These are phyloP conservation scores for Phytophthora sojae DNA, from an alignment of 352 stramenopile species.

Conservation along the genomic window DNA sequence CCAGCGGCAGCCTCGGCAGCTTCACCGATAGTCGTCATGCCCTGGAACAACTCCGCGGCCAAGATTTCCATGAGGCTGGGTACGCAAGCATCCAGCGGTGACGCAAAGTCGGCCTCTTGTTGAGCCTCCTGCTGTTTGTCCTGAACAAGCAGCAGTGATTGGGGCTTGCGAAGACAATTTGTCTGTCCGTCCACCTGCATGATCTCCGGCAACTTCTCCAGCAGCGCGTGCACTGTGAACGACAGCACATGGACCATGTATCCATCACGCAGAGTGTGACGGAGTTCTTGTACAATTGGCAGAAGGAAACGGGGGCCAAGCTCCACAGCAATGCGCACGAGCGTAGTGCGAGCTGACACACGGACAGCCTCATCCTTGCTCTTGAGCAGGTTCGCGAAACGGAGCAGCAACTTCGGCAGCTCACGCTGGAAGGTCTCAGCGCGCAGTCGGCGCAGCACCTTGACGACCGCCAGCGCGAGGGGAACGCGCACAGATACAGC, in stretches of 20 bases:
- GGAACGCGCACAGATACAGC: constrained; percentile 87
- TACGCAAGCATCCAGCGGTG: constrained; percentile 80
- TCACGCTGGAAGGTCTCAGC: constrained; percentile 91
- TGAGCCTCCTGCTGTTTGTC: constrained; percentile 36
- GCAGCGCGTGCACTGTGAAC: constrained; percentile 86
- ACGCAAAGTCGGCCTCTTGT: constrained; percentile 48
- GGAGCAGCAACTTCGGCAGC: constrained; percentile 95
- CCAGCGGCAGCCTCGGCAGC: constrained; percentile 44
- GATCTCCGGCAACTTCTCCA: constrained; percentile 81
- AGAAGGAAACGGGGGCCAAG: constrained; percentile 88
- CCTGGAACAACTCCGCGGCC: constrained; percentile 84
- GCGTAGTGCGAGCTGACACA: constrained; percentile 91
- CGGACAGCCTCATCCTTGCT: constrained; percentile 94
- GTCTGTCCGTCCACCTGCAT: constrained; percentile 52
- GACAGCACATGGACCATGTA: constrained; percentile 90
- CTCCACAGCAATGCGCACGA: constrained; percentile 95
- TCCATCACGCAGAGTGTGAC: constrained; percentile 81
- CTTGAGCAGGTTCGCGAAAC: constrained; percentile 88
- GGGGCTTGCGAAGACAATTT: constrained; percentile 22
- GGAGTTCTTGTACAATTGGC: constrained; percentile 87
- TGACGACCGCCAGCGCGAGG: constrained; percentile 96
- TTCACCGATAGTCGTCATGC: constrained; percentile 45
- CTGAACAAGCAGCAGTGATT: constrained; percentile 29
- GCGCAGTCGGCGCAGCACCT: constrained; percentile 95
- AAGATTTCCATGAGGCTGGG: constrained; percentile 87